Base-by-base conservation (phyloP, 1,284 basidiomycete genomes). In the Cutaneotrichosporon curvatum region DNA sequence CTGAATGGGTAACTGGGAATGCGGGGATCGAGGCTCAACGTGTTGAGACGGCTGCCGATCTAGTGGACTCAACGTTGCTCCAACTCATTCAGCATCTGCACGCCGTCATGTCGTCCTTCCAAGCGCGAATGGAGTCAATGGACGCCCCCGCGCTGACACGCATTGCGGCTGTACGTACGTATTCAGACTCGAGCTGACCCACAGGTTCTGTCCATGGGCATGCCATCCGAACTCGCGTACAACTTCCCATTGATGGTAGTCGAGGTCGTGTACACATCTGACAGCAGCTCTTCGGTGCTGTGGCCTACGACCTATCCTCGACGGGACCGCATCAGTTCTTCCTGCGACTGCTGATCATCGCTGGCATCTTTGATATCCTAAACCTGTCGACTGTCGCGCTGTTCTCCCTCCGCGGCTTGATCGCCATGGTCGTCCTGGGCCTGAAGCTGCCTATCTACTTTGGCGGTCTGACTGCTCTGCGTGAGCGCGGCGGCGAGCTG, bases 191-290 rank as follows among this genome's bases (percentile, higher is more conserved):
- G n/a, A 28, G 25, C 25, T 28, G 12, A 28, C 25, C 28, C n/a
- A 5, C 43, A 57, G 56, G 48, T 56, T 2, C 44, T 70, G 15
- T 58, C 51, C 56, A 4, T 53, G 40, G 15, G 40, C 47, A 10
- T 41, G 23, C 5, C 25, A 7, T 28, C 40, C 34, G 18, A 57
- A 4, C 56, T 52, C 30, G 39, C 45, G 0, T 68, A 65, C 59
- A 68, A 70, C 50, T 62, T 68, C 21, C 56, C 65, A 4, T 50
- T 69, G 11, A 58, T 69, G 53, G 67, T 67, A 21, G 11, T 65
- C 54, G n/a, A 8, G 37, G 44, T 65, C 1, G 42, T 63, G 18
- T 49, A 57, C 25, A 28, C 25, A 28, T 7, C 25, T 28, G 12
- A 28, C 25, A 28, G 25, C 25, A 69, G 67, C 57, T 69, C 11